These are phyloP conservation scores for Fusarium paranaense DNA, from an alignment of 2,329 filamentous ascomycete species.

Conservation along the genomic window DNA sequence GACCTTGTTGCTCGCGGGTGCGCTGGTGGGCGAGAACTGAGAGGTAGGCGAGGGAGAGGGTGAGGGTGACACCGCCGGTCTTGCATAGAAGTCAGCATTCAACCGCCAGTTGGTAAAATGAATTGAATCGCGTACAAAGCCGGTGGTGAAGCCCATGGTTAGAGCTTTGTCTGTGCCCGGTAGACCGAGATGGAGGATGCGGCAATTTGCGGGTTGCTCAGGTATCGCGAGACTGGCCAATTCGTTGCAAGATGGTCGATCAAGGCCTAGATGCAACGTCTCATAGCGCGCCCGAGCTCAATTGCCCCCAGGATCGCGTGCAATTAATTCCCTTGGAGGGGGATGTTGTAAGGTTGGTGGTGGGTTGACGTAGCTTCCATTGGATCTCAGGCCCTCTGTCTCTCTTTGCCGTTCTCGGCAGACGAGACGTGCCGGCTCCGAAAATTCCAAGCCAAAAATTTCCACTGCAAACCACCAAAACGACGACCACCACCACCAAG, in stretches of 20 bases:
- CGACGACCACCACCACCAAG: slow-evolving; percentile 22
- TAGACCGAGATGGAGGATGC: slow-evolving; percentile 37
- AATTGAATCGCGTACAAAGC: slow-evolving; percentile 71
- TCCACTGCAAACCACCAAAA: slow-evolving; percentile 43
- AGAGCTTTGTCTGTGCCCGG: slow-evolving; percentile 38
- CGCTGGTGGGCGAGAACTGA: slow-evolving; percentile 76
- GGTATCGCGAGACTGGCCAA: slow-evolving; percentile 31
- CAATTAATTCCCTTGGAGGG: slow-evolving; percentile 20
- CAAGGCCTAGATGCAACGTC: slow-evolving; percentile 42
- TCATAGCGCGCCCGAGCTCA: slow-evolving; percentile 49
- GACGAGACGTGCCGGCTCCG: slow-evolving; percentile 47
- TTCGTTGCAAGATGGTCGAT: slow-evolving; percentile 27
- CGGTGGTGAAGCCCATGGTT: slow-evolving; percentile 78
- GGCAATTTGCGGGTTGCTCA: slow-evolving; percentile 44
- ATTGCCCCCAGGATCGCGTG: slow-evolving; percentile 39
- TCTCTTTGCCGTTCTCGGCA: slow-evolving; percentile 36
- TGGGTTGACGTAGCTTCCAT: slow-evolving; percentile 43
- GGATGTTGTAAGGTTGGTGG: slow-evolving; percentile 40
- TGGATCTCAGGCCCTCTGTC: slow-evolving; percentile 22
- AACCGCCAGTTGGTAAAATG: too few relatives aligned
- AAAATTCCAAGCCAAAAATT: slow-evolving; percentile 48
- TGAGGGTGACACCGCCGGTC: slow-evolving; percentile 82
- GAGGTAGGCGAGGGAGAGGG: slow-evolving; percentile 78
- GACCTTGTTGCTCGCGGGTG: slow-evolving; percentile 70
- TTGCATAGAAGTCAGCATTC: slow-evolving; percentile 49